Base-by-base conservation (phyloP, 176 grass and related monocot species). In the Stipa capillata region DNA sequence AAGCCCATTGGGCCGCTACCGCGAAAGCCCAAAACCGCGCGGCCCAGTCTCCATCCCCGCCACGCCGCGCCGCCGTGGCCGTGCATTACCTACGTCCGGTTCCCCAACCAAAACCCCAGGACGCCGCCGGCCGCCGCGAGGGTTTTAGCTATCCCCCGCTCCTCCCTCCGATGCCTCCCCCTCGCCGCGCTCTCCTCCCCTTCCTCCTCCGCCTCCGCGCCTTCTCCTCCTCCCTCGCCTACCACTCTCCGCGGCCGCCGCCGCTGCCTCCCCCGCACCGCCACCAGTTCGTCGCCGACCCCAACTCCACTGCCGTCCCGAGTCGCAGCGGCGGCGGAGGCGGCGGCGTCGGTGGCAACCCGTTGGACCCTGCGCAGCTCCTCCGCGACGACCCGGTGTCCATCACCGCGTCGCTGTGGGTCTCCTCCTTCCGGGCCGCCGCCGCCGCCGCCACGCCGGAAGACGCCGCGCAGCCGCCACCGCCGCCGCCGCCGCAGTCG, bases 321-420 rank as follows among this genome's bases (percentile, higher is more conserved):
- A 55, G 34, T 21, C 69, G 69, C 15, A 4, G 72, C 54, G 55
- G 68, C 20, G 5, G 40, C 53, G 41, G n/a, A n/a, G n/a, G 54
- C 32, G 12, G 52, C 6, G 48, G 35, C 34, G 82, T 77, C 25
- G 65, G 27, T 10, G 65, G 85, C 2, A 86, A 83, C 17, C 79
- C 67, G 11, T 74, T 92, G 33, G 92, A 94, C 49, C 95, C 89
- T 2, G 68, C 92, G 41, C 83, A 93, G 42, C 95, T 98, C 79
- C 84, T 98, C 49, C 86, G 79, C 8, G 89, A 94, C 44, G 95
- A 98, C 44, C 92, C 92, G 12, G 93, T 98, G 23, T 81, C 92
- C 25, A 91, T 98, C 83, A 88, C 86, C 42, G 80, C 92, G 6
- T 88, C 95, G 23, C 80, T 94, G 36, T 93, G 92, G 90, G 76